Percentiles rank a stretch among this genome's conserved stretches.
These are phyloP conservation scores for Aureobasidium sp. DNA, from an alignment of 2,329 filamentous ascomycete genomes.

Conservation along the genomic window DNA sequence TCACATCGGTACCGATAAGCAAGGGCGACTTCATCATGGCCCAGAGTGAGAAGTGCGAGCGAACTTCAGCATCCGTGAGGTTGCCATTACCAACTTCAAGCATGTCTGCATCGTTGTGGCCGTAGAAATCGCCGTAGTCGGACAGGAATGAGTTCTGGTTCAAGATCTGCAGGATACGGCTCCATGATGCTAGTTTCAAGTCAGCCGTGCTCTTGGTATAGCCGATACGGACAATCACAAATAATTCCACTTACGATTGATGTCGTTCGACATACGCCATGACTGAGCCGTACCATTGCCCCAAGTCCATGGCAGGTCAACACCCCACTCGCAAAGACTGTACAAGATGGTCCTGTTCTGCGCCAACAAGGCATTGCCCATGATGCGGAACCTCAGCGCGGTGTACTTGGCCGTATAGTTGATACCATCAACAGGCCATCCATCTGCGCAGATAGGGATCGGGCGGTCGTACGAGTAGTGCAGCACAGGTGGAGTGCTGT, in stretches of 20 bases:
- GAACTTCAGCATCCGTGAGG: conserved; percentile 41
- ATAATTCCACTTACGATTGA: conserved; percentile 36
- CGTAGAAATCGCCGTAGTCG: conserved; percentile 38
- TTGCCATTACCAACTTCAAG: conserved; percentile 43
- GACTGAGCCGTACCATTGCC: conserved; percentile 42
- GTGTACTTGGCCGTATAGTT: conserved; percentile 40
- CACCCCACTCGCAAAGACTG: conserved; percentile 27
- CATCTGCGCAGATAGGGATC: background rate
- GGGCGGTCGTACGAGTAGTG: conserved; percentile 42
- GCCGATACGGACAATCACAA: too few relatives aligned
- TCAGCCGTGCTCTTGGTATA: conserved; percentile 16
- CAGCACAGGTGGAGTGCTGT: conserved; percentile 33
- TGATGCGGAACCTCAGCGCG: conserved; percentile 42
- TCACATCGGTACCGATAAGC: conserved; percentile 42
- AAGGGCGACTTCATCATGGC: conserved; percentile 47
- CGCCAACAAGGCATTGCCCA: conserved; percentile 42
- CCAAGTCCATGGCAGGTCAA: conserved; percentile 39
- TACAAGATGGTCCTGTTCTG: conserved; percentile 42
- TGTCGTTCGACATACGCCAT: conserved; percentile 42
- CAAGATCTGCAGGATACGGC: conserved; percentile 44
- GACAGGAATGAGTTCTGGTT: conserved; percentile 46
- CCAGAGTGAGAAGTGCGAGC: conserved; percentile 49
- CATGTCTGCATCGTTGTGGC: conserved; percentile 50
- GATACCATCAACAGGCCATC: conserved; percentile 37
- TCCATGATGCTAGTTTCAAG: conserved; percentile 41